Evolutionary conservation across 768 basidiomycete genomes (phyloP).

Genomic region (Phylloporus sp.): DNA sequence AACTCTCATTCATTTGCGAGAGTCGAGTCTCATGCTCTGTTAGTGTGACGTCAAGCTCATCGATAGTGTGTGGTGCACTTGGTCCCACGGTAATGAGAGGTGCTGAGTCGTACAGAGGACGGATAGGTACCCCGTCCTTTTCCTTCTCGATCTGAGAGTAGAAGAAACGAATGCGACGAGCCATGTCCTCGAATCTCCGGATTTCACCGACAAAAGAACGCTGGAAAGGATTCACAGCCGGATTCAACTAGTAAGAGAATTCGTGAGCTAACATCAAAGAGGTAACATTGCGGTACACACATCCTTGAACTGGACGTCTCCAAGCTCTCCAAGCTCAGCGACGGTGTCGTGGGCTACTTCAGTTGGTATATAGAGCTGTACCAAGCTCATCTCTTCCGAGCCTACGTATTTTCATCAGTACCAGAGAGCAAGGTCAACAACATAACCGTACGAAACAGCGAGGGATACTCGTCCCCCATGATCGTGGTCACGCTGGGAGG

Average conservation of each 20-base stretch:
- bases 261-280: conserved; percentile 2
- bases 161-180: conserved; percentile 91
- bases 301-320: conserved; percentile 96
- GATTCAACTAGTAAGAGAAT: conserved; percentile 66
- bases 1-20: conserved; percentile 88
- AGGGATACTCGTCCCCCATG: conserved; percentile 82
- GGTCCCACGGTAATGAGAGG: conserved; percentile 89
- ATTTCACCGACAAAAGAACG: conserved; percentile 97
- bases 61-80: conserved; percentile 87
- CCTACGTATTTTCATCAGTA: conserved; percentile 42
- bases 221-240: conserved; percentile 94
- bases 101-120: conserved; percentile 82
- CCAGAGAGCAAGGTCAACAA: not conserved
- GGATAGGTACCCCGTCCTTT: conserved; percentile 75
- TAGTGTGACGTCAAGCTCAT: conserved; percentile 87
- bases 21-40: conserved; percentile 83
- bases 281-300: conserved; percentile 45
- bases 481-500: not conserved
- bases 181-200: conserved; percentile 93
- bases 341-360: conserved; percentile 98
- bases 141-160: conserved; percentile 80
- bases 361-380: conserved; percentile 94
- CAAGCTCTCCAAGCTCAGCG: conserved; percentile 90
- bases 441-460: conserved; percentile 64
- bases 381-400: conserved; percentile 97